Conservation (phyloP, 805 yeast species). For the Grigorovia yakushimaensis region DNA sequence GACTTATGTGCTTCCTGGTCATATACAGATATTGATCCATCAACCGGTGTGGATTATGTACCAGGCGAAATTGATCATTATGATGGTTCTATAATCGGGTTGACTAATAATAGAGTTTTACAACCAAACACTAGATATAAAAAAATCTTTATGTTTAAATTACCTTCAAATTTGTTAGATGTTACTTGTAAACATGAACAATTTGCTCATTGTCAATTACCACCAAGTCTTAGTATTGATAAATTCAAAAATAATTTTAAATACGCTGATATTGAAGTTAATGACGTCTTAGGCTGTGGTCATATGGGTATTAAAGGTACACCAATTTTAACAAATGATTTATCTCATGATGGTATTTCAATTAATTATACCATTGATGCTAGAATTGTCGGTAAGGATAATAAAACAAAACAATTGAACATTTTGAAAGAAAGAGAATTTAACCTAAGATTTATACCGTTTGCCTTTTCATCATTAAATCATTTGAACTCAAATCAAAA, state of each 20-base stretch:
- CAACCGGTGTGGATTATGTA: slow-evolving; percentile 41
- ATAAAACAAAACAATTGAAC: slow-evolving; percentile 20
- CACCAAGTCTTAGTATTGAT: slow-evolving; percentile 35
- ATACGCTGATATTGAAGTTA: slow-evolving; percentile 26
- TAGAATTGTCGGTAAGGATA: slow-evolving; percentile 41
- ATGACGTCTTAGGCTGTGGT: slow-evolving; percentile 38
- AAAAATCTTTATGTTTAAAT: slow-evolving; percentile 48
- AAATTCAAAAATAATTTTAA: slow-evolving; percentile 23
- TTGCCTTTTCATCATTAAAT: slow-evolving; percentile 21
- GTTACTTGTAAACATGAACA: slow-evolving; percentile 40
- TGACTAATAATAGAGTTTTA: slow-evolving; percentile 40
- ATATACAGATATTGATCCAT: slow-evolving; percentile 41
- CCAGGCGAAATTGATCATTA: slow-evolving; percentile 34
- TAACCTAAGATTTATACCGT: slow-evolving; percentile 33
- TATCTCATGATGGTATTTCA: slow-evolving; percentile 37
- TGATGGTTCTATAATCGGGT: slow-evolving; percentile 42
- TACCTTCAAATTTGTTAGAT: slow-evolving; percentile 46
- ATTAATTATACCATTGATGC: slow-evolving; percentile 49
- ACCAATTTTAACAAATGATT: slow-evolving; percentile 44
- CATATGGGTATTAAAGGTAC: slow-evolving; percentile 42
- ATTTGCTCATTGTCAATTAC: slow-evolving; percentile 30
- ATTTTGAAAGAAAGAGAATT: slow-evolving; percentile 31
- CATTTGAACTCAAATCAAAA: slow-evolving; percentile 1
- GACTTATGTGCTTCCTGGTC: slow-evolving; percentile 49
- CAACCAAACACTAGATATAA: slow-evolving; percentile 43